These are phyloP conservation scores for Magnolia kwangsiensis DNA, from an alignment of 164 flowering plant genomes.

Conservation along the genomic window DNA sequence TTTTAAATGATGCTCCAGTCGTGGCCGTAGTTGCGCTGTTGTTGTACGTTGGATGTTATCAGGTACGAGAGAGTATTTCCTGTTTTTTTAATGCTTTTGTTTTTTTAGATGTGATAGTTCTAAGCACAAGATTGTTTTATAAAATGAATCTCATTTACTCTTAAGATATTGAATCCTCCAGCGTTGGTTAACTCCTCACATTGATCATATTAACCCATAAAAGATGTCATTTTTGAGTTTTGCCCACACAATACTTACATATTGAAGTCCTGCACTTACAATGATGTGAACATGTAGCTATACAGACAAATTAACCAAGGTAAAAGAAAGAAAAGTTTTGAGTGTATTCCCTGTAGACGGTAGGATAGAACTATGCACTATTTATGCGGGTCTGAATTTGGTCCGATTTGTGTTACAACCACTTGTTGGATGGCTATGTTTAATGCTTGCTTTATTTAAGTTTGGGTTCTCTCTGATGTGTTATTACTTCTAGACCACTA, in stretches of 20 bases:
- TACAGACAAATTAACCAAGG: neutral
- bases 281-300: neutral
- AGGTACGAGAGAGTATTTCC: conserved; percentile 43
- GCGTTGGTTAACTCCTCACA: neutral
- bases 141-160: neutral
- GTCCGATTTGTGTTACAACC: neutral
- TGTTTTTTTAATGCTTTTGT: neutral
- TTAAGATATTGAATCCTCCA: neutral
- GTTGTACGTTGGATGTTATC: conserved; percentile 90
- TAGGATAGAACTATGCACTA: too few species aligned
- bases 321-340: neutral
- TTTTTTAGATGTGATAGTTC: neutral
- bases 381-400: neutral
- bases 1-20: conserved; percentile 48
- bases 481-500: neutral
- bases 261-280: too few species aligned
- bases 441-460: neutral
- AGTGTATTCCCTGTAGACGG: too few species aligned
- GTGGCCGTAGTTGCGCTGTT: conserved; percentile 85
- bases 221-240: too few species aligned
- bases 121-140: neutral
- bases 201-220: too few species aligned
- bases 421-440: neutral
- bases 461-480: neutral
- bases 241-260: too few species aligned